phyloP scores from a whole-genome alignment of 176 grass and related monocot species.

The Dactylis glomerata region DNA sequence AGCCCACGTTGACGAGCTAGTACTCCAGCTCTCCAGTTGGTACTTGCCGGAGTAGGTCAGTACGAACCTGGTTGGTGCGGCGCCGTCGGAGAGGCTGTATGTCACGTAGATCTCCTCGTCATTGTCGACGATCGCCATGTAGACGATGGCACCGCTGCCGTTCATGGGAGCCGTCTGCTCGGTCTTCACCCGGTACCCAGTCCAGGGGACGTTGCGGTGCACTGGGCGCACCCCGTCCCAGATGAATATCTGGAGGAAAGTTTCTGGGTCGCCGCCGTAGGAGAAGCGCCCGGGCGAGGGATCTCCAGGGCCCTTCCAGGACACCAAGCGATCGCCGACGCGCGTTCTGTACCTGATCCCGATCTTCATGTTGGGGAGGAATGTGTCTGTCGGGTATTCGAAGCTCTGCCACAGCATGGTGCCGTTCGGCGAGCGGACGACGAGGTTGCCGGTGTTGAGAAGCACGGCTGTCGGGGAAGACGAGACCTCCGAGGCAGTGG shows the following conservation, averaged over 20 bases:
- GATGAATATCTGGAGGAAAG: neutral
- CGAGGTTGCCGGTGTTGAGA: slow-evolving; percentile 23
- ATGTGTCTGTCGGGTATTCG: neutral
- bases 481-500: neutral
- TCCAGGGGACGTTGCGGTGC: slow-evolving; percentile 33
- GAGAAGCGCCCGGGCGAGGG: slow-evolving; percentile 28
- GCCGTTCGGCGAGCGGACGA: neutral
- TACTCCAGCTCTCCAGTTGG: neutral
- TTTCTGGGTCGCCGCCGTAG: neutral
- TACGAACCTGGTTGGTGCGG: neutral
- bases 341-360: neutral
- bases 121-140: neutral
- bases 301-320: slow-evolving; percentile 29
- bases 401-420: slow-evolving; percentile 32
- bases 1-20: neutral
- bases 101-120: neutral
- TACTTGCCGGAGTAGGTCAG: neutral
- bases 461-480: neutral
- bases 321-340: neutral
- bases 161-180: neutral
- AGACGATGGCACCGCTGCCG: neutral
- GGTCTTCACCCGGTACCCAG: neutral
- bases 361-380: slow-evolving; percentile 16
- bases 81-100: slow-evolving; percentile 13
- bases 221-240: neutral